phyloP scores from a whole-genome alignment of 2,329 filamentous ascomycete species.

The Epicoccum nigrum region DNA sequence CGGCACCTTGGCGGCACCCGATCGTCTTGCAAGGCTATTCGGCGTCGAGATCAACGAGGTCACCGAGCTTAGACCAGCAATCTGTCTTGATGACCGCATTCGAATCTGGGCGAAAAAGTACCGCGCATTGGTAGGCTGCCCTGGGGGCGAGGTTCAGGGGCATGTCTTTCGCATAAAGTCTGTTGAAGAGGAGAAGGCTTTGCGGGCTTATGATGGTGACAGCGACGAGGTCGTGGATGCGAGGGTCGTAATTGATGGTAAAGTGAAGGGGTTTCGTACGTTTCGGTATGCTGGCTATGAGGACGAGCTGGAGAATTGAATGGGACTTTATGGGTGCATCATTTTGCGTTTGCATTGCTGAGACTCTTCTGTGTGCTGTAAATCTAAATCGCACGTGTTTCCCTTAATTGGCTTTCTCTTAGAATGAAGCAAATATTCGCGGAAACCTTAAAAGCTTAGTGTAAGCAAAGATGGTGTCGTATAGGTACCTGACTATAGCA shows the following conservation, averaged over 20 bases:
- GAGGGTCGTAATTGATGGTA: background rate
- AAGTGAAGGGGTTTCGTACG: background rate
- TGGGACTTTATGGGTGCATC: background rate
- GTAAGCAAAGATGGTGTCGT: too few relatives aligned
- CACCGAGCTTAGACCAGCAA: background rate
- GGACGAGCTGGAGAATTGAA: background rate
- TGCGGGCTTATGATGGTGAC: background rate
- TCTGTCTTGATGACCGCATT: background rate
- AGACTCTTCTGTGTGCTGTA: too few relatives aligned
- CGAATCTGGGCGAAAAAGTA: background rate
- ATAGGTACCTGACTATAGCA: too few relatives aligned
- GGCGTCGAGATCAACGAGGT: background rate
- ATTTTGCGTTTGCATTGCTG: too few relatives aligned
- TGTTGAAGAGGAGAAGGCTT: background rate
- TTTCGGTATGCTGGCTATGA: background rate
- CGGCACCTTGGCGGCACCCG: background rate
- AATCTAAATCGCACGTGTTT: too few relatives aligned
- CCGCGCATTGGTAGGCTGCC: background rate
- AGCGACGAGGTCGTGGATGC: background rate
- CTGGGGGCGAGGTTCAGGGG: background rate
- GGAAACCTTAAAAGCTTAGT: too few relatives aligned
- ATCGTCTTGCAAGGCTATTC: background rate
- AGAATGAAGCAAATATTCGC: too few relatives aligned
- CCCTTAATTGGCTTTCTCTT: too few relatives aligned
- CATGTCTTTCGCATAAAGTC: background rate